These are phyloP conservation scores for Petrea volubilis DNA, from an alignment of 257 asterid species.

Conservation along the genomic window DNA sequence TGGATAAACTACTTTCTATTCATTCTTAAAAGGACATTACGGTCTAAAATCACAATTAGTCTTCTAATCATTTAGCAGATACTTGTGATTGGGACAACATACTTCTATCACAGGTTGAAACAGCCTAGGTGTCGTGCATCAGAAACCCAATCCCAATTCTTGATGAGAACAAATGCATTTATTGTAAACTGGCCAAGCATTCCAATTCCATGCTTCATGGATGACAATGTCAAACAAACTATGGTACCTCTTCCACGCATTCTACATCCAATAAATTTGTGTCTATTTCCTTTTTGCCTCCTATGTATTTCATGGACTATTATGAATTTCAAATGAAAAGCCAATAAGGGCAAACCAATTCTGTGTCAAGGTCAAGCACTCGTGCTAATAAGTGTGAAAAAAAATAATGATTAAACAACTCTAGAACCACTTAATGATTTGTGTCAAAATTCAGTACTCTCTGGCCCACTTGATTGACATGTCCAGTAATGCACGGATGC, in stretches of 20 bases:
- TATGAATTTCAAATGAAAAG: background rate
- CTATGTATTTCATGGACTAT: background rate
- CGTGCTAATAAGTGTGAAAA: background rate
- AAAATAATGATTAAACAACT: background rate
- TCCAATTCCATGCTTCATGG: background rate
- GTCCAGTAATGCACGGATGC: background rate
- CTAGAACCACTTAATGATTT: background rate
- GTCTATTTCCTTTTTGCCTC: background rate
- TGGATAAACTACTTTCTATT: too few relatives aligned
- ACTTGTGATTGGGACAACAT: background rate
- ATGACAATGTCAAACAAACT: conserved; percentile 6
- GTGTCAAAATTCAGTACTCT: background rate
- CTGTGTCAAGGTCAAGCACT: background rate
- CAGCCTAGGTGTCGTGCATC: background rate
- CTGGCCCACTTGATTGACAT: background rate
- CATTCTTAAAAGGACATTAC: background rate
- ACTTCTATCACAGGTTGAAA: conserved; percentile 2
- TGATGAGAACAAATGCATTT: background rate
- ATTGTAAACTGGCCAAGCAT: conserved; percentile 1
- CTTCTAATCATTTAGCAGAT: background rate
- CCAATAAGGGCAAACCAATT: background rate
- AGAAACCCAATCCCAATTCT: conserved; percentile 2
- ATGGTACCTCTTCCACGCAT: conserved; percentile 5
- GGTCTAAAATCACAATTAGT: background rate
- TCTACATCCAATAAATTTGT: background rate